Evolutionary conservation across 257 asterid species (phyloP).

Genomic region (Solanum ossicruentum): DNA sequence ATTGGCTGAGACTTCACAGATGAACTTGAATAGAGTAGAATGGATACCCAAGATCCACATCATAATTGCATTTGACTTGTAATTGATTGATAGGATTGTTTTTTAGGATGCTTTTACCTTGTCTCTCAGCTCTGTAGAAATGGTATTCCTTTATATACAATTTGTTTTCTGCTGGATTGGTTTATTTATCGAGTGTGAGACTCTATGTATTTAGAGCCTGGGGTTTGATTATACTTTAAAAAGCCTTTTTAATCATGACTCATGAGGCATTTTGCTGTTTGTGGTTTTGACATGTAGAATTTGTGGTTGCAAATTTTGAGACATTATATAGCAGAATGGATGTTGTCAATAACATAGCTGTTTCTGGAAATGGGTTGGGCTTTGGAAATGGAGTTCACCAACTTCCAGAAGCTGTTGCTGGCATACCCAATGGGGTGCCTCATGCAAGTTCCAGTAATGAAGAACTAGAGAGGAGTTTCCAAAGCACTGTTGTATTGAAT

Average conservation of each 20-base stretch:
- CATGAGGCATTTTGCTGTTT: not conserved
- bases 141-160: not conserved
- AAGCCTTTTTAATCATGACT: not conserved
- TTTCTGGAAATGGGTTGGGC: slow-evolving; percentile 17
- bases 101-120: not conserved
- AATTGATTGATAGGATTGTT: not conserved
- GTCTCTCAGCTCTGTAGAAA: not conserved
- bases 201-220: not conserved
- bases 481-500: slow-evolving; percentile 1
- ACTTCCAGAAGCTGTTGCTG: slow-evolving; percentile 8
- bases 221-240: not conserved
- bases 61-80: not conserved
- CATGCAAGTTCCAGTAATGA: slow-evolving; percentile 6
- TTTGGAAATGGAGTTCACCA: slow-evolving; percentile 15
- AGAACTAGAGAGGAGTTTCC: slow-evolving; percentile 5
- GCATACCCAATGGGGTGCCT: slow-evolving; percentile 7
- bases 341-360: slow-evolving; percentile 1
- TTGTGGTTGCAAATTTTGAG: not conserved
- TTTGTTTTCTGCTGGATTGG: not conserved
- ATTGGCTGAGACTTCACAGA: not conserved
- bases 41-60: not conserved
- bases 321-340: slow-evolving; percentile 17
- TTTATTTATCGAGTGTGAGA: not conserved
- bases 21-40: not conserved
- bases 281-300: not conserved